Percentiles rank a stretch among this genome's conserved stretches.
Conservation (phyloP, 2,329 filamentous ascomycete genomes). For the Bipolaris bicolor region DNA sequence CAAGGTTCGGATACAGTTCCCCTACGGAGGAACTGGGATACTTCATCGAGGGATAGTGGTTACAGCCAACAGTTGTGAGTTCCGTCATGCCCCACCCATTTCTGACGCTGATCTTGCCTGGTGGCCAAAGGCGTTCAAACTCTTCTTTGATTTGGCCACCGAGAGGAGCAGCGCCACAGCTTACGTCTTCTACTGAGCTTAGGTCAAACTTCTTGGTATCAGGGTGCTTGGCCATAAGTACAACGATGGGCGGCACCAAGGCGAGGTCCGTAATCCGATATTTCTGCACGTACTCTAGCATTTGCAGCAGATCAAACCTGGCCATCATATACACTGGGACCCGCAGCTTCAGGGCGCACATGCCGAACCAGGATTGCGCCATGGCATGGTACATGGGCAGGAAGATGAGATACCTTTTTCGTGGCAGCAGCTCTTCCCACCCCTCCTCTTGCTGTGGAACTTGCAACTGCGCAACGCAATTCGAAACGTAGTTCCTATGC, state of each 20-base stretch:
- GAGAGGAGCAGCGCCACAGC: constrained; percentile 72
- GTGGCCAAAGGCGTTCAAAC: constrained; percentile 63
- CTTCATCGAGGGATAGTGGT: constrained; percentile 64
- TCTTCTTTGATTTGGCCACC: constrained; percentile 54
- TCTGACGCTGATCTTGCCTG: constrained; percentile 58
- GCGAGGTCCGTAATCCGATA: constrained; percentile 71
- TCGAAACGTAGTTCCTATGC: constrained; percentile 78
- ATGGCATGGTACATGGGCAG: constrained; percentile 66
- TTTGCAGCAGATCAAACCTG: constrained; percentile 74
- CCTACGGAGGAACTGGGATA: constrained; percentile 62
- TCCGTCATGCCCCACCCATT: constrained; percentile 94
- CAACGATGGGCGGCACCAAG: constrained; percentile 76
- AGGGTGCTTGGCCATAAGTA: constrained; percentile 75
- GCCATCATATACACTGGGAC: constrained; percentile 79
- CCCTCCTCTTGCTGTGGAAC: constrained; percentile 57
- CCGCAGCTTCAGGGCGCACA: constrained; percentile 61
- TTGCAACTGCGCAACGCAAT: constrained; percentile 66
- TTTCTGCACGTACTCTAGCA: constrained; percentile 71
- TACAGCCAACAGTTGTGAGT: constrained; percentile 71
- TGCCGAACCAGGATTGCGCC: constrained; percentile 71
- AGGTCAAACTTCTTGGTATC: constrained; percentile 70
- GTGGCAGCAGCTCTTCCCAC: constrained; percentile 53
- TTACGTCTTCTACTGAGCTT: constrained; percentile 65
- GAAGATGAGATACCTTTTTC: constrained; percentile 65
- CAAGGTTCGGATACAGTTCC: constrained; percentile 71